A percentile compares a stretch with the other conserved stretches of the same genome.
Evolutionary conservation across 106 monocot species (phyloP).

Genomic region (Phalaenopsis aphrodite): DNA sequence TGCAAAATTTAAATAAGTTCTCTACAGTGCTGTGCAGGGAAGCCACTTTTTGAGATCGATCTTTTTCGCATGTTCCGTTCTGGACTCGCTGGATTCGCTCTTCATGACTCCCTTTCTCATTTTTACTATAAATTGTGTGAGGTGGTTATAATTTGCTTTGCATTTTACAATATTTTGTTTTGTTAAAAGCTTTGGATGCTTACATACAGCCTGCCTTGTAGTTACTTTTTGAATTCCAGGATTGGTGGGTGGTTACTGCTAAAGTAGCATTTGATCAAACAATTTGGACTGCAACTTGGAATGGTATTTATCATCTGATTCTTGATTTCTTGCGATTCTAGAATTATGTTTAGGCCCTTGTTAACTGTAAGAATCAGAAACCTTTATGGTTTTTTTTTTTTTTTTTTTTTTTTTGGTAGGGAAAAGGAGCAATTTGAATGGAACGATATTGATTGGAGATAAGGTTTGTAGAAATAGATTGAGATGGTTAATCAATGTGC

Average conservation of each 20-base stretch:
- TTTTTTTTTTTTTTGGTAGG: not conserved
- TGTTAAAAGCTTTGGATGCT: not conserved
- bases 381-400: not conserved
- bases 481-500: no score
- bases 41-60: constrained; percentile 91
- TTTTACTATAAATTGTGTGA: constrained; percentile 91
- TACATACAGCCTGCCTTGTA: constrained; percentile 21
- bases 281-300: constrained; percentile 87
- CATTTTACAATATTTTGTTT: not conserved
- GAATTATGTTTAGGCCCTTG: constrained; percentile 81
- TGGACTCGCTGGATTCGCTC: constrained; percentile 77
- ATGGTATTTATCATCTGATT: constrained; percentile 71
- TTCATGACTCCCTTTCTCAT: constrained; percentile 97
- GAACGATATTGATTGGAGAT: no score
- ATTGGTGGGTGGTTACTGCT: constrained; percentile 93
- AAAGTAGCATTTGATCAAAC: constrained; percentile 91
- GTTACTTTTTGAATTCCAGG: constrained; percentile 79
- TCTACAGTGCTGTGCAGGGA: constrained; percentile 90
- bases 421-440: no score
- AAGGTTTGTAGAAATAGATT: no score
- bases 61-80: constrained; percentile 83
- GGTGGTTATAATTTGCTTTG: constrained; percentile 27
- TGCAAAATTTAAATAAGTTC: not conserved
- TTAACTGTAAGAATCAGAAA: constrained; percentile 62
- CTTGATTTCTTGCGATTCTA: constrained; percentile 78